Evolutionary conservation across 768 basidiomycete genomes (phyloP), one percentile per base, ranked within the genome.

Genomic region (Collybiopsis luxurians): DNA sequence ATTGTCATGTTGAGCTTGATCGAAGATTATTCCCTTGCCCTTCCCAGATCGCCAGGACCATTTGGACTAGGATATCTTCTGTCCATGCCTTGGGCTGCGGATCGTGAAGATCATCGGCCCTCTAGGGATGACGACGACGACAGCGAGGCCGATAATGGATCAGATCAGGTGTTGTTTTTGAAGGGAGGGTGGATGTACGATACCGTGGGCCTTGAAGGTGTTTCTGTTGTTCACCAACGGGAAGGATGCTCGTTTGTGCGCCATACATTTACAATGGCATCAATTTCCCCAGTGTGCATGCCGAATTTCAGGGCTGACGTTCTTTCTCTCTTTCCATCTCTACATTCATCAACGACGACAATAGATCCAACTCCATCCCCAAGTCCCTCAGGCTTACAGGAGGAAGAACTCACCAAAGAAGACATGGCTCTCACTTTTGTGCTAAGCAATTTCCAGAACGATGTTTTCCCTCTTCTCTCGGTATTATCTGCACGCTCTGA

Each of bases 391-490:
- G n/a, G n/a, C n/a, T n/a, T n/a, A 7, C 12, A 26, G 27, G 39
- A 38, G 7, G 24, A 52, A 13, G 13, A 34, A 13, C 5, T 5
- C 31, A 13, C 31, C 31, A 34, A 13, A 34, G 31, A 34, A 13
- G 51, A 53, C 19, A 43, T 52, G 23, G 11, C 23, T 15, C 13
- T 55, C n/a, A 57, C 27, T 15, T 23, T 61, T 47, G 60, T 55
- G 42, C 60, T 61, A 38, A 61, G 60, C 51, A 44, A 53, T 48
- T 27, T 42, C 11, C 5, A 55, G 10, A 47, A 21, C 30, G 44
- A 57, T 43, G 50, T 19, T 15, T 59, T 59, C 36, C 57, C 57
- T 19, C 53, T 64, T 21, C 59, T 62, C 36, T 58, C 61, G 3
- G 56, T 60, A 9, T 46, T 28, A 40, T 57, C 52, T 4, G 23